Percentiles rank a stretch among this genome's conserved stretches.
Conservation (phyloP, 2,329 filamentous ascomycete species). For the Magnaporthiopsis rhizophila region DNA sequence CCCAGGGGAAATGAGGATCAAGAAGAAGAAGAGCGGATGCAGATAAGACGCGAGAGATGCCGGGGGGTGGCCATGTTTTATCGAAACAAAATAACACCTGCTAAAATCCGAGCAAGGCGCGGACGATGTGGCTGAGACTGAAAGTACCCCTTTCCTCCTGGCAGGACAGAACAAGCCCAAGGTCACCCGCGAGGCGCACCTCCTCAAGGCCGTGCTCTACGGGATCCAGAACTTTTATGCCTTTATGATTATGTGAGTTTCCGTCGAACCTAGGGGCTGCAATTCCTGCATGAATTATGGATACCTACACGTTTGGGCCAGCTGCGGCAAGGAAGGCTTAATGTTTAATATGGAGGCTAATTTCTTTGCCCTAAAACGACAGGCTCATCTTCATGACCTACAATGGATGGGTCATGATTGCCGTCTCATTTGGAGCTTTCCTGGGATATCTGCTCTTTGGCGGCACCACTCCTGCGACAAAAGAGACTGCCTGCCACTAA, state of each 20-base stretch:
- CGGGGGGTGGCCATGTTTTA: not conserved
- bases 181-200: constrained; percentile 59
- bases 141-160: constrained; percentile 54
- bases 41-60: not conserved
- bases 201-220: constrained; percentile 78
- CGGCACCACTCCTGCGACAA: constrained; percentile 59
- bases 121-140: constrained; percentile 42
- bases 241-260: constrained; percentile 95
- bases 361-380: not conserved
- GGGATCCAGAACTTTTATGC: constrained; percentile 95
- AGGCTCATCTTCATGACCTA: constrained; percentile 99
- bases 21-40: not conserved
- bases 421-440: constrained; percentile 82
- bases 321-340: not conserved
- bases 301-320: no score
- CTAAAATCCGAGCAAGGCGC: constrained; percentile 14
- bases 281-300: not conserved
- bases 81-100: constrained; percentile 7
- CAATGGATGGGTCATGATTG: constrained; percentile 95
- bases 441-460: constrained; percentile 82
- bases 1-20: not conserved
- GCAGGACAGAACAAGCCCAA: constrained; percentile 63
- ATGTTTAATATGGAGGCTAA: no score
- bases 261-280: not conserved
- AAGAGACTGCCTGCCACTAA: constrained; percentile 88